Percentiles rank a stretch among this genome's conserved stretches.
Conservation (phyloP, 257 asterid genomes). For the Buddleja alternifolia region DNA sequence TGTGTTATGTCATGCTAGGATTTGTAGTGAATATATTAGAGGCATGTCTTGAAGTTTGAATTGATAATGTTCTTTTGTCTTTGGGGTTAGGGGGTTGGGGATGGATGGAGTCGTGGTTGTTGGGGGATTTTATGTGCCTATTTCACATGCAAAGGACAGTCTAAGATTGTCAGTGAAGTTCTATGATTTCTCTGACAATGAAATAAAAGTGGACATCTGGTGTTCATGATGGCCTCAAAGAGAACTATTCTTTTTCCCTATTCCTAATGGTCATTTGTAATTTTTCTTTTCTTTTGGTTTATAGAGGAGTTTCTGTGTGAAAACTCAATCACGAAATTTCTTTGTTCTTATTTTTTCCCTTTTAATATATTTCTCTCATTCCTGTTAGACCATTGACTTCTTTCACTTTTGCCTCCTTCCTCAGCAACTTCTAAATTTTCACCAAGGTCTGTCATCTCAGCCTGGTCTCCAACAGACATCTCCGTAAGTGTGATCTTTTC, state of each 20-base stretch:
- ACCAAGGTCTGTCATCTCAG: constrained; percentile 54
- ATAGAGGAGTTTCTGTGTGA: neutral
- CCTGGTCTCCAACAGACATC: constrained; percentile 43
- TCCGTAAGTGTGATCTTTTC: constrained; percentile 42
- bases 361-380: neutral
- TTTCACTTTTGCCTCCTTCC: neutral
- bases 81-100: too few species aligned
- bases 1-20: neutral
- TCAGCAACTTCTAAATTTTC: constrained; percentile 52
- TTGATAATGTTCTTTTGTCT: too few species aligned
- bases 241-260: neutral
- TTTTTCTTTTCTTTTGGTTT: too few species aligned
- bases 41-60: too few species aligned
- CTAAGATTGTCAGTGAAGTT: too few species aligned
- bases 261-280: neutral
- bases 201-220: neutral
- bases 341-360: neutral
- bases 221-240: neutral
- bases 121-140: too few species aligned
- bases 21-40: too few species aligned
- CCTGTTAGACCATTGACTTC: neutral
- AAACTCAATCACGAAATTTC: neutral
- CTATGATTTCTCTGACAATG: too few species aligned
- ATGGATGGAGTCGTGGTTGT: too few species aligned
- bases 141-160: too few species aligned